These are phyloP conservation scores for Fusarium robinianum DNA, from an alignment of 2,329 filamentous ascomycete species.

Conservation along the genomic window DNA sequence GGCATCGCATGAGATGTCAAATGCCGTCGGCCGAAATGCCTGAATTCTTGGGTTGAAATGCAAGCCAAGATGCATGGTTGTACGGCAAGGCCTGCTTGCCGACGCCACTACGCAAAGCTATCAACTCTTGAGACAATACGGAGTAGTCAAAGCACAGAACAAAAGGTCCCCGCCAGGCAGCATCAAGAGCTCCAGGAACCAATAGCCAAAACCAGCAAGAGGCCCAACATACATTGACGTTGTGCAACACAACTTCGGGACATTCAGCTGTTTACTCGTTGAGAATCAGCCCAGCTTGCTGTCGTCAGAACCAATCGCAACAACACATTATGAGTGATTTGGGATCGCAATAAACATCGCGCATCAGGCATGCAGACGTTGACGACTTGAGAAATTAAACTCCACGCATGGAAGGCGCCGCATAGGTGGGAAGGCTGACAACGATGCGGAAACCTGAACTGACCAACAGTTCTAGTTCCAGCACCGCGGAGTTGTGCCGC, in stretches of 20 bases:
- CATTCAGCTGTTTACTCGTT: conserved; percentile 13
- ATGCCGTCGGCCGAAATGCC: conserved; percentile 5
- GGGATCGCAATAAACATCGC: conserved; percentile 5
- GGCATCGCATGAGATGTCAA: conserved; percentile 7
- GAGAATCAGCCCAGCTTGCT: conserved; percentile 4
- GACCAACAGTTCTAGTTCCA: conserved; percentile 14
- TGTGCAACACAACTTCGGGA: conserved; percentile 15
- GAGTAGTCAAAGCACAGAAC: conserved; percentile 11
- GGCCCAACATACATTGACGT: conserved; percentile 19
- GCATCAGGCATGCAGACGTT: conserved; percentile 8
- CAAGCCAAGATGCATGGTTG: conserved; percentile 1
- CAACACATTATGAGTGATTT: conserved; percentile 7
- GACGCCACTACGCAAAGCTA: conserved; percentile 11
- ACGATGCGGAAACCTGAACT: conserved; percentile 12
- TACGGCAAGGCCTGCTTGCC: conserved; percentile 18
- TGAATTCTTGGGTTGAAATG: conserved; percentile 8
- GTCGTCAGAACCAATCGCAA: conserved; percentile 13
- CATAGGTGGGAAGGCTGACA: conserved; percentile 13
- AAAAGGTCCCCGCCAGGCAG: conserved; percentile 9
- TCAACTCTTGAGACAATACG: too few relatives aligned
- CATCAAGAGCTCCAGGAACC: conserved; percentile 7
- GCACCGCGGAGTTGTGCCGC: conserved; percentile 5
- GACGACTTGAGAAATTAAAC: conserved; percentile 15
- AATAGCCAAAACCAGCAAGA: conserved; percentile 3
- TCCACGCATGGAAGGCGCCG: conserved; percentile 10